Evolutionary conservation across 2,329 filamentous ascomycete species (phyloP).

Genomic region (Blastomyces gilchristii): DNA sequence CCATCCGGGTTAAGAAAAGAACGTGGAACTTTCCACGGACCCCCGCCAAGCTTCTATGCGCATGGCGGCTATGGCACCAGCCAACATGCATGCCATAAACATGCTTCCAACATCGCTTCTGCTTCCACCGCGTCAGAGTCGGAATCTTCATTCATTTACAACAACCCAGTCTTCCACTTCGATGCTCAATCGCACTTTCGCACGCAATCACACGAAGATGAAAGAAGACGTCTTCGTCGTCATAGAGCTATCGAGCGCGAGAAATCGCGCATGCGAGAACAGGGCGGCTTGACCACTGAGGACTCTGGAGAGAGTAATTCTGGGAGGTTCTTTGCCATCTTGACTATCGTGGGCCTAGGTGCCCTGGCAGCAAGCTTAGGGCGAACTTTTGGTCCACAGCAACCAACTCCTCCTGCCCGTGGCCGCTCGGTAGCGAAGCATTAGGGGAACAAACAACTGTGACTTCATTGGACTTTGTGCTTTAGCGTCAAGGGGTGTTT

Average conservation of each 20-base stretch:
- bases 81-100: constrained; percentile 7
- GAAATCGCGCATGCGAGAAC: constrained; percentile 23
- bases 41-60: constrained; percentile 80
- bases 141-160: constrained; percentile 27
- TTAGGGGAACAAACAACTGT: background rate
- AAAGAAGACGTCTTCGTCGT: constrained; percentile 39
- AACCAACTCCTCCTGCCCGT: background rate
- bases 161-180: constrained; percentile 62
- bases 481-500: background rate
- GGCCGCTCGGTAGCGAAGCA: background rate
- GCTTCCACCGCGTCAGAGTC: constrained; percentile 21
- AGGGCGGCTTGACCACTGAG: constrained; percentile 39
- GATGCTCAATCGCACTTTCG: constrained; percentile 61
- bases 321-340: constrained; percentile 30
- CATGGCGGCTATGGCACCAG: constrained; percentile 62
- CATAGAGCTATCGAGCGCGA: constrained; percentile 26
- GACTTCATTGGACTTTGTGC: background rate
- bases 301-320: constrained; percentile 27
- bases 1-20: constrained; percentile 72
- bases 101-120: constrained; percentile 10
- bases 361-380: constrained; percentile 23
- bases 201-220: constrained; percentile 59
- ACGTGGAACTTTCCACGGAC: constrained; percentile 66
- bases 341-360: constrained; percentile 28
- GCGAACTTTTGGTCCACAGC: background rate